Conservation (phyloP, 805 yeast genomes). For the Metschnikowia lunata region DNA sequence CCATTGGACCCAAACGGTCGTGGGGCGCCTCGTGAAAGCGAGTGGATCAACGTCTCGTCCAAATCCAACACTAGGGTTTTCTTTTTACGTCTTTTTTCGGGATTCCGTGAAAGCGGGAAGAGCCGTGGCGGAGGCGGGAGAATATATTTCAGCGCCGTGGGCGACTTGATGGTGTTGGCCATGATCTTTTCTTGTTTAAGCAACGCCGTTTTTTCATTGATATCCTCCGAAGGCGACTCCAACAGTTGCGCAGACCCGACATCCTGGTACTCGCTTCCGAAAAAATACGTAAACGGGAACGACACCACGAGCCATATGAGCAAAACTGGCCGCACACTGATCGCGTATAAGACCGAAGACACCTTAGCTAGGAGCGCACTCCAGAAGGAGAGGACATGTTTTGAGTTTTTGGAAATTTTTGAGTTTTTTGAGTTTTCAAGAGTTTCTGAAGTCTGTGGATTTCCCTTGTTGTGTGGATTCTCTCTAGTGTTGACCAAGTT, state of each 20-base stretch:
- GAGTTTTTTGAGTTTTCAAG: too few relatives aligned
- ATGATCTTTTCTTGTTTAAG: conserved; percentile 39
- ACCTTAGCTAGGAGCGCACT: background rate
- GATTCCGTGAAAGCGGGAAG: conserved; percentile 39
- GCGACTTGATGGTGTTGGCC: conserved; percentile 39
- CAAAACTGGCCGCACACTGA: conserved; percentile 50
- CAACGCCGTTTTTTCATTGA: conserved; percentile 32
- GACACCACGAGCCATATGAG: conserved; percentile 49
- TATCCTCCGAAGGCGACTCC: conserved; percentile 11
- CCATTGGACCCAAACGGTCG: conserved; percentile 33
- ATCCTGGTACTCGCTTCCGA: conserved; percentile 19
- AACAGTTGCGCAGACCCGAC: conserved; percentile 1
- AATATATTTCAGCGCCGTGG: conserved; percentile 39
- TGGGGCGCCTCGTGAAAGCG: conserved; percentile 65
- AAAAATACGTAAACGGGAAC: conserved; percentile 48
- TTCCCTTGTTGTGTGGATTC: too few relatives aligned
- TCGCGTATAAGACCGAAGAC: conserved; percentile 38
- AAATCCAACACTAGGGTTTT: conserved; percentile 83
- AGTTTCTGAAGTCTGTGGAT: too few relatives aligned
- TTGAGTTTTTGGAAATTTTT: too few relatives aligned
- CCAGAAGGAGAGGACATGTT: background rate
- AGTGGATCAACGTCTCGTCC: conserved; percentile 93
- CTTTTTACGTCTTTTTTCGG: conserved; percentile 32
- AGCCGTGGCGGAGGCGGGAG: conserved; percentile 45
- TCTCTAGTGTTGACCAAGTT: too few relatives aligned